Evolutionary conservation across 352 stramenopile genomes (phyloP).

Genomic region (Pythium sp.): DNA sequence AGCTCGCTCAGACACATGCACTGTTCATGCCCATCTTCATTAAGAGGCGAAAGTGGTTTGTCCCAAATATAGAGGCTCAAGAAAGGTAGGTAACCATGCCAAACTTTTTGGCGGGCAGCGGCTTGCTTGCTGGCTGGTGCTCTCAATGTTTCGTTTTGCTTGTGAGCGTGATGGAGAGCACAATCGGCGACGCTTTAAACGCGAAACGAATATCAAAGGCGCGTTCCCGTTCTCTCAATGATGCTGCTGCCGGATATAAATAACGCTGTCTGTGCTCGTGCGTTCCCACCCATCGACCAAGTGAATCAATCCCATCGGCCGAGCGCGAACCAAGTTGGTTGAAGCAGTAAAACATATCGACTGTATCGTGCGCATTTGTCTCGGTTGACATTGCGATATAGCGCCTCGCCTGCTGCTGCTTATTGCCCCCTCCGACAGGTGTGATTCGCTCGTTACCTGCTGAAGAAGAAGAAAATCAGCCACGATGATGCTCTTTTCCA

Average conservation of each 20-base stretch:
- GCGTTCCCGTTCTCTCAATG: neutral
- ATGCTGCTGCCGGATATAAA: neutral
- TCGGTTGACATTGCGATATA: neutral
- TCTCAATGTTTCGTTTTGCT: neutral
- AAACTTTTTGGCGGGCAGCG: neutral
- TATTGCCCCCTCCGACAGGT: neutral
- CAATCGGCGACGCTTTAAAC: neutral
- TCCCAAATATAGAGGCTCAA: neutral
- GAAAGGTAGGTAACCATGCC: neutral
- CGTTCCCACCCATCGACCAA: neutral
- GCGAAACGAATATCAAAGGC: neutral
- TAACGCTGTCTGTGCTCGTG: neutral
- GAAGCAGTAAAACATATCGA: neutral
- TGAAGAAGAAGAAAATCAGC: neutral
- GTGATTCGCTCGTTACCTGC: neutral
- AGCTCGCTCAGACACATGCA: neutral
- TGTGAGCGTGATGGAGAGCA: neutral
- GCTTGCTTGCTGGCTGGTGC: neutral
- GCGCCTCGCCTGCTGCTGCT: neutral
- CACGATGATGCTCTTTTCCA: constrained; percentile 47
- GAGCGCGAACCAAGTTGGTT: neutral
- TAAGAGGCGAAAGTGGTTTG: neutral
- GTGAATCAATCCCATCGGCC: neutral
- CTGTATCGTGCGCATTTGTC: neutral
- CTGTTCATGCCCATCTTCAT: neutral